Percentiles rank a stretch among this genome's conserved stretches.
phyloP scores from a whole-genome alignment of 345 rosid genomes.

The Gossypium sturtianum region DNA sequence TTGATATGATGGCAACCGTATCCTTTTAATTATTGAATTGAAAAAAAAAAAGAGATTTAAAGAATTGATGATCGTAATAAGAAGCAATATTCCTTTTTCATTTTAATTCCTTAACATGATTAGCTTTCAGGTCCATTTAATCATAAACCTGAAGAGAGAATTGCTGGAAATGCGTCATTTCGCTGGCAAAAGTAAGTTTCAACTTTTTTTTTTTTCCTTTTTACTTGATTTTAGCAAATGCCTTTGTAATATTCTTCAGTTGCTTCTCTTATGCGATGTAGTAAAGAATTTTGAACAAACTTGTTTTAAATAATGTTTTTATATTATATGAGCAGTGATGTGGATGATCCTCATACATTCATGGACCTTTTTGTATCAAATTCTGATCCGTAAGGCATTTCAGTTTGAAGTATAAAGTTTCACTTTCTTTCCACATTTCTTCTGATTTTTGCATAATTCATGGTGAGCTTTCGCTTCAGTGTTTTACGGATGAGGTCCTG shows the following conservation, averaged over 20 bases:
- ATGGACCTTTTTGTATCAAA: slow-evolving; percentile 76
- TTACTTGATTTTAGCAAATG: neutral
- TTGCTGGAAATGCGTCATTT: slow-evolving; percentile 63
- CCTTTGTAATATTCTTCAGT: neutral
- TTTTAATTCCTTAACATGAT: slow-evolving; percentile 23
- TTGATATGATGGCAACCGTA: slow-evolving; percentile 88
- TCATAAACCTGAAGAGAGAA: slow-evolving; percentile 44
- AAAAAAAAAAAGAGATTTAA: neutral
- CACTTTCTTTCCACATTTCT: neutral
- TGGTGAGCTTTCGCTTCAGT: slow-evolving; percentile 31
- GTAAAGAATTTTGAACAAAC: neutral
- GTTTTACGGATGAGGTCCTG: slow-evolving; percentile 60
- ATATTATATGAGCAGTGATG: slow-evolving; percentile 44
- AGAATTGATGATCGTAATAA: neutral
- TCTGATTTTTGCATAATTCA: slow-evolving; percentile 17
- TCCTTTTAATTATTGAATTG: slow-evolving; percentile 20
- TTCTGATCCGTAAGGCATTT: slow-evolving; percentile 58
- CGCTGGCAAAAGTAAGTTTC: slow-evolving; percentile 74
- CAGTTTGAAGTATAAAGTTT: neutral
- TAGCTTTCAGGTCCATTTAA: slow-evolving; percentile 74
- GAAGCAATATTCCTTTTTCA: neutral
- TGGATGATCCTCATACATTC: slow-evolving; percentile 90
- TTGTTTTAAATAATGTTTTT: neutral
- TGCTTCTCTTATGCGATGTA: neutral
- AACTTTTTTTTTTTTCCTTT: neutral